Base-by-base conservation (phyloP, 345 rosid species). In the Pseudoturritis turrita region DNA sequence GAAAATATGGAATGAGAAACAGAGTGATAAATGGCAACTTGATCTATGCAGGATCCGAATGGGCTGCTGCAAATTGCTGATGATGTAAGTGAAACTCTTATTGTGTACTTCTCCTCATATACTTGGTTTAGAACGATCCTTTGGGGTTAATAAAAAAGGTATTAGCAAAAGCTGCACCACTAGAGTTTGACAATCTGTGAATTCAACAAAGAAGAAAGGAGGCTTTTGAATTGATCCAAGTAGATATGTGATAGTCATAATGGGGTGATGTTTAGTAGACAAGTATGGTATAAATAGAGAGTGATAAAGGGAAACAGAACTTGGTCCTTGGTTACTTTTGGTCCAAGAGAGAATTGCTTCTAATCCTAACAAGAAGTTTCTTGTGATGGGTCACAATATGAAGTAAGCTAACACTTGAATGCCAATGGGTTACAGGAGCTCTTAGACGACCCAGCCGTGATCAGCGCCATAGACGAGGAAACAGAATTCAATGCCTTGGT, bases 401-500 rank as follows among this genome's bases (percentile, higher is more conserved):
- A 62, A 63, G 49, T 62, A 52, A 31, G 46, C 64, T 68, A 10
- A 49, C 6, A 29, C 47, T 6, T 55, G 9, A 17, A 56, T 74
- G 60, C 3, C 5, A 10, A 46, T 56, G 71, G 50, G 68, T 54
- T 62, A 54, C 87, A 90, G 98, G 98, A 90, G 74, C 87, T 93
- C 14, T 55, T 88, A 86, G 96, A 90, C 15, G 98, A 93, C 77
- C 86, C 89, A 39, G 88, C 91, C 3, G 83, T 85, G 45, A 74
- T 80, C 70, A 81, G 90, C 17, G 91, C 96, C 64, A 84, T 93
- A 62, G 96, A 93, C 12, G 97, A 90, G 81, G 96, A 90, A 82
- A 93, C 94, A 0, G 97, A 93, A 76, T 93, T 93, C 68, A 89
- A 89, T 57, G 97, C 97, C 37, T 84, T 93, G 70, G 97, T 90